These are phyloP conservation scores for Podospora anserina DNA, from an alignment of 495 filamentous ascomycete genomes.

Conservation along the genomic window DNA sequence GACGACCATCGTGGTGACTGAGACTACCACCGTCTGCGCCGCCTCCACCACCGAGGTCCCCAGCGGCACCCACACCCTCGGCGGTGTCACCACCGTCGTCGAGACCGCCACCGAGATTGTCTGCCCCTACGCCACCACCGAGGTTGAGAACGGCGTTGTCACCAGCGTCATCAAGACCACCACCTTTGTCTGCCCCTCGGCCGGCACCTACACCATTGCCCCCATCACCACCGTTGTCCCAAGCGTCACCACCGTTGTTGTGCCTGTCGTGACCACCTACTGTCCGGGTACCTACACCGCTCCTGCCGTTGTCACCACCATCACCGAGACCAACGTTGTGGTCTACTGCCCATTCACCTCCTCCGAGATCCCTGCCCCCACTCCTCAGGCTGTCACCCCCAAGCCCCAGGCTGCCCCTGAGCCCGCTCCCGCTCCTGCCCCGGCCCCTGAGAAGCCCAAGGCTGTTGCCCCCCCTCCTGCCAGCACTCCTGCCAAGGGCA, in stretches of 20 bases:
- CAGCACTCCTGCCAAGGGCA: constrained; percentile 25
- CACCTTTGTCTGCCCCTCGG: constrained; percentile 72
- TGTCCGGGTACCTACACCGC: constrained; percentile 72
- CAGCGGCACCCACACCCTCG: constrained; percentile 66
- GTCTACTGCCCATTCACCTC: constrained; percentile 67
- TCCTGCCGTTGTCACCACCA: constrained; percentile 61
- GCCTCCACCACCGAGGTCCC: constrained; percentile 60
- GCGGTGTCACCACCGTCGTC: constrained; percentile 75
- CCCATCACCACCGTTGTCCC: constrained; percentile 61
- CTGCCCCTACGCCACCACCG: constrained; percentile 70
- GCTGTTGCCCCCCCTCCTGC: constrained; percentile 25
- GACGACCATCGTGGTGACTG: constrained; percentile 65
- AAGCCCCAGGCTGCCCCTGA: constrained; percentile 15
- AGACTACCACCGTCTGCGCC: constrained; percentile 63
- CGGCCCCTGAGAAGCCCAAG: constrained; percentile 26
- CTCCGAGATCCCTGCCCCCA: constrained; percentile 26
- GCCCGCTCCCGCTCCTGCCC: constrained; percentile 13
- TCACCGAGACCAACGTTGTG: constrained; percentile 65
- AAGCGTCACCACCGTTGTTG: constrained; percentile 56
- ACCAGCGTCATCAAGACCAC: constrained; percentile 70
- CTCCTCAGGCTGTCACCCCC: constrained; percentile 24
- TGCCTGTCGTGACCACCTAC: constrained; percentile 64
- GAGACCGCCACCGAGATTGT: constrained; percentile 64
- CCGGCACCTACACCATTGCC: constrained; percentile 79
- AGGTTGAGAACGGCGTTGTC: constrained; percentile 57